Evolutionary conservation across 768 basidiomycete genomes (phyloP).

Genomic region (Pisolithus microcarpus): DNA sequence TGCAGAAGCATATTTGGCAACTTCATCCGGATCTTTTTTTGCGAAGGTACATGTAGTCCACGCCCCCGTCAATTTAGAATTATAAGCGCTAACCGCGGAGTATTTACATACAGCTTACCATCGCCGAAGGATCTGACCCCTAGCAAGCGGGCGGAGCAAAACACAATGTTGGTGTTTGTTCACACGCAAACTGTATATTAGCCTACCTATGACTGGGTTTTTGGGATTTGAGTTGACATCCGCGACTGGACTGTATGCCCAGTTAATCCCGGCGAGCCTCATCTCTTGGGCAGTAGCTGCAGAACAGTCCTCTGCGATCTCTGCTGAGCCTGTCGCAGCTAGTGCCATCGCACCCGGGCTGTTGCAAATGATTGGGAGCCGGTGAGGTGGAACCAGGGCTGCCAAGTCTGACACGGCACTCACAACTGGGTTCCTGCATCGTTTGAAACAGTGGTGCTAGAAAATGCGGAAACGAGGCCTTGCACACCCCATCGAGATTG

Average conservation of each 20-base stretch:
- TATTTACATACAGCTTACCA: slow-evolving; percentile 29
- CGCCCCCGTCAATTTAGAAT: background rate
- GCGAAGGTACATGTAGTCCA: background rate
- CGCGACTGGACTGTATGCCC: slow-evolving; percentile 65
- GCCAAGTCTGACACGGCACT: slow-evolving; percentile 17
- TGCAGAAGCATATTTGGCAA: slow-evolving; percentile 41
- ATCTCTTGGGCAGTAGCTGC: slow-evolving; percentile 51
- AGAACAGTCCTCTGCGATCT: slow-evolving; percentile 39
- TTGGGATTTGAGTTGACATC: slow-evolving; percentile 65
- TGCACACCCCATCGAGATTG: background rate
- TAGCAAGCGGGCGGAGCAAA: slow-evolving; percentile 13
- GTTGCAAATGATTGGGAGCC: background rate
- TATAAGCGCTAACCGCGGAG: background rate
- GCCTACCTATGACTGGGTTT: slow-evolving; percentile 66
- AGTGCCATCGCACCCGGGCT: slow-evolving; percentile 74
- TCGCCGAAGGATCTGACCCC: slow-evolving; percentile 69
- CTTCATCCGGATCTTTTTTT: slow-evolving; percentile 44
- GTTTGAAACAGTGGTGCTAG: slow-evolving; percentile 18
- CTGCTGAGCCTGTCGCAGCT: slow-evolving; percentile 44
- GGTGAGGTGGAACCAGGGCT: background rate
- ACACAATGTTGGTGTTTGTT: background rate
- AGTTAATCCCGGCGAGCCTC: slow-evolving; percentile 57
- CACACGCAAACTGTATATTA: background rate
- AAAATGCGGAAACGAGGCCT: slow-evolving; percentile 58
- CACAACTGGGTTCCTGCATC: slow-evolving; percentile 62